Evolutionary conservation across 129 eudicot genomes (phyloP).

Genomic region (Pulicaria dysenterica): DNA sequence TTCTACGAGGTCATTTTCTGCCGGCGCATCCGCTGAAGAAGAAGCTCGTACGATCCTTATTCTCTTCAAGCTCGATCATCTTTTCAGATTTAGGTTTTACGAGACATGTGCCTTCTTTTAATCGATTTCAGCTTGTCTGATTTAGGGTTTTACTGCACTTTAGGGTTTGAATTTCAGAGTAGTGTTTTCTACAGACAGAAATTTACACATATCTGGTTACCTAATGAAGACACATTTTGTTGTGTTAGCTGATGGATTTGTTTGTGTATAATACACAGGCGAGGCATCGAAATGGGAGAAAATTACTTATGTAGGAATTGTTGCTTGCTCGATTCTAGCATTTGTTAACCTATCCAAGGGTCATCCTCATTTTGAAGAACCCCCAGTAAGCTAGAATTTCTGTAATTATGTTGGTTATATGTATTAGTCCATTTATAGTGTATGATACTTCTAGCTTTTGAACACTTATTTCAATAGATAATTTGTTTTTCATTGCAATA

Average conservation of each 20-base stretch:
- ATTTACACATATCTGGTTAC: neutral
- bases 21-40: constrained; percentile 61
- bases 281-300: constrained; percentile 94
- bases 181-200: neutral
- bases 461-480: neutral
- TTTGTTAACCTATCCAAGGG: constrained; percentile 69
- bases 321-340: constrained; percentile 58
- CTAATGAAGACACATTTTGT: neutral
- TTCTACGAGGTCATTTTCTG: constrained; percentile 52
- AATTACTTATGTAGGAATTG: constrained; percentile 68
- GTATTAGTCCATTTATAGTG: neutral
- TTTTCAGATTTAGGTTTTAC: neutral
- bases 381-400: constrained; percentile 61
- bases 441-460: neutral
- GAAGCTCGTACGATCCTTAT: constrained; percentile 54
- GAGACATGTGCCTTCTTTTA: neutral
- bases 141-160: constrained; percentile 26
- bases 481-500: neutral
- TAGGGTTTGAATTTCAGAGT: constrained; percentile 15
- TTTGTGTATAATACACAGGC: constrained; percentile 36
- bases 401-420: neutral
- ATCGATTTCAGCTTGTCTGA: constrained; percentile 10
- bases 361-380: constrained; percentile 78
- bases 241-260: constrained; percentile 9
- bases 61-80: neutral